Conservation (phyloP, 2,329 filamentous ascomycete genomes). For the Sporothrix brunneoviolacea region DNA sequence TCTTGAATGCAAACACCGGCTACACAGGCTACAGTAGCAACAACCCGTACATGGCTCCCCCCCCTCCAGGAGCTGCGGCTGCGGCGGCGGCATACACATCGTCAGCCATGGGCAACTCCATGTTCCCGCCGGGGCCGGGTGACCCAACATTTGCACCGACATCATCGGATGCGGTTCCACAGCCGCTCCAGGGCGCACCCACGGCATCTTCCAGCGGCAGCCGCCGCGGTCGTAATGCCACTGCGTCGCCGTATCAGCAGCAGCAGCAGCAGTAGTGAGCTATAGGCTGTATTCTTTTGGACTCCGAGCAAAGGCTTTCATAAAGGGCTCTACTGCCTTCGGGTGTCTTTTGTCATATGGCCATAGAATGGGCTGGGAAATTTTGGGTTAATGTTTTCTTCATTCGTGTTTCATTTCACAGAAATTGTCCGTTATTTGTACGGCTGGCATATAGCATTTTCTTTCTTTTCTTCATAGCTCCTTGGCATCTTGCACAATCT, state of each 20-base stretch:
- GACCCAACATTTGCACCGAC: too few relatives aligned
- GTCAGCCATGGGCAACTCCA: neutral
- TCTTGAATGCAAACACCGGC: constrained; percentile 1
- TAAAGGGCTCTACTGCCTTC: too few relatives aligned
- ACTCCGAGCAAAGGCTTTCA: too few relatives aligned
- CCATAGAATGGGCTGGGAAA: constrained; percentile 3
- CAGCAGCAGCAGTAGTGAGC: neutral
- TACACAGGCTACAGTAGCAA: constrained; percentile 3
- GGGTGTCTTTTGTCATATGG: constrained; percentile 6
- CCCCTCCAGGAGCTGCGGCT: neutral
- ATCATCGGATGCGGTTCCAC: too few relatives aligned
- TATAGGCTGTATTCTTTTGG: neutral
- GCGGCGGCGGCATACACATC: too few relatives aligned
- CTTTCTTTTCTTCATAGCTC: too few relatives aligned
- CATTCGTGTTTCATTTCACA: neutral
- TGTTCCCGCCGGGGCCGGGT: constrained; percentile 1
- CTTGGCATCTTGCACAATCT: neutral
- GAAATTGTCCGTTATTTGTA: constrained; percentile 5
- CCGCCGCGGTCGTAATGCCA: neutral
- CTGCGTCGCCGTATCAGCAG: neutral
- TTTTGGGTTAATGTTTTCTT: constrained; percentile 8
- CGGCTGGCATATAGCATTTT: constrained; percentile 5
- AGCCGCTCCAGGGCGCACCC: too few relatives aligned
- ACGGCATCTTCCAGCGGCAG: neutral
- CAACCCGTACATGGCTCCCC: constrained; percentile 11